These are phyloP conservation scores for Phialophora chinensis DNA, from an alignment of 2,329 filamentous ascomycete genomes.

Conservation along the genomic window DNA sequence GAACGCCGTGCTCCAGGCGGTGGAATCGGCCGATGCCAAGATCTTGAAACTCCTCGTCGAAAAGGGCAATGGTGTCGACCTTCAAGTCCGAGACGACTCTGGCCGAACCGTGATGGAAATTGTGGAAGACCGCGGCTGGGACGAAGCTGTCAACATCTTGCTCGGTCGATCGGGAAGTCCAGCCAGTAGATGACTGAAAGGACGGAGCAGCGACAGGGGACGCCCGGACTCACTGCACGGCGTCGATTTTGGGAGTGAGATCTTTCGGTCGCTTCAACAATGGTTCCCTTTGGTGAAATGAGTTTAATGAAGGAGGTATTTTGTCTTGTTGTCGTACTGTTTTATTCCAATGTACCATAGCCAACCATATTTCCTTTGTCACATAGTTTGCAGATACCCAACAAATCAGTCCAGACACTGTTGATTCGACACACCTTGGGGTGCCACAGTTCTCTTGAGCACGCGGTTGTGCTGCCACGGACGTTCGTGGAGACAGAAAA, in stretches of 20 bases:
- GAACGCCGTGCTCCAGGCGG: constrained; percentile 69
- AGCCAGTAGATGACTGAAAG: constrained; percentile 3
- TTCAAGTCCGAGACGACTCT: constrained; percentile 61
- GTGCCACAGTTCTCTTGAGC: not conserved
- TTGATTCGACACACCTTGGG: not conserved
- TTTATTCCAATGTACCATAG: not conserved
- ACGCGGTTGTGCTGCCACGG: not conserved
- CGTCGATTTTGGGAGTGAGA: constrained; percentile 7
- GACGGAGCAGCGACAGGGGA: not conserved
- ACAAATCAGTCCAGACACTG: not conserved
- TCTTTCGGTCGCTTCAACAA: not conserved
- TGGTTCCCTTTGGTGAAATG: constrained; percentile 1
- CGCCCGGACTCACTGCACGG: constrained; percentile 8
- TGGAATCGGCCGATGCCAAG: constrained; percentile 66
- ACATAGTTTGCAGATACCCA: constrained; percentile 4
- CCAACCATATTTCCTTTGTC: constrained; percentile 4
- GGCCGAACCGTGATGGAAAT: constrained; percentile 64
- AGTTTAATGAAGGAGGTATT: constrained; percentile 6
- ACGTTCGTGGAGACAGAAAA: not conserved
- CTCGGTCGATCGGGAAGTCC: constrained; percentile 22
- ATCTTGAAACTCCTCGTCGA: constrained; percentile 58
- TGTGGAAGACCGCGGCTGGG: constrained; percentile 63
- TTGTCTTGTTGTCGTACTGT: not conserved
- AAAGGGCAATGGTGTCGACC: constrained; percentile 35
- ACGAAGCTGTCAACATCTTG: constrained; percentile 61